Evolutionary conservation across 2,329 filamentous ascomycete genomes (phyloP), one percentile per base, ranked within the genome.

Genomic region (Alternaria arbusti): DNA sequence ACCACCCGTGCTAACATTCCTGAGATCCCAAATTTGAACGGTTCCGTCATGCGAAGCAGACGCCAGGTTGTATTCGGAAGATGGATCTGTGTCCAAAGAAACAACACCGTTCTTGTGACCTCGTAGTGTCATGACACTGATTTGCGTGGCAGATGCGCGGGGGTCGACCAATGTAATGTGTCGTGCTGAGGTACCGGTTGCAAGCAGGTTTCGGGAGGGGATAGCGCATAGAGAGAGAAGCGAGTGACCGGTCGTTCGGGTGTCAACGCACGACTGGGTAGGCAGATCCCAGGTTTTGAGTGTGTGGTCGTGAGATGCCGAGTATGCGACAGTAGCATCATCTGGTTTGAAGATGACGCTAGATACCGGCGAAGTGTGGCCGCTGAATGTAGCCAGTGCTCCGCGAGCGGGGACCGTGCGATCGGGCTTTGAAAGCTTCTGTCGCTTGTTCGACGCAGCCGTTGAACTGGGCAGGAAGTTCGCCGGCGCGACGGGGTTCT

Each of bases 121-220:
- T 32, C 93, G 88, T 20, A 97, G 87, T n/a, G 93, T 97, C 89
- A 97, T 92, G 44, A 93, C 92, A 11, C 91, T 89, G 23, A 95
- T 91, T 1, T 89, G 87, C 1, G 89, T 87, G 4, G 93, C 91
- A 4, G 90, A 91, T 28, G 88, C 90, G 57, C 96, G 89, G 4
- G 95, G 95, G 79, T 99, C 96, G 70, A 98, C 88, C n/a, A 99
- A 86, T 1, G 93, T 95, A 76, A 99, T 92, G 82, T 97, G 93
- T 59, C 94, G 87, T 22, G 93, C 92, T 15, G 90, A 90, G 3
- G 93, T 97, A 63, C 94, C 96, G 22, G 93, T 91, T 13, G 88
- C 89, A 32, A 91, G 81, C 68, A 91, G 82, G 75, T 86, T 82
- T 26, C 90, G 82, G 3, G 89, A 86, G 2, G 89, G 88, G 13